Evolutionary conservation across 2,329 filamentous ascomycete genomes (phyloP).

Genomic region (Hypoxylon sp.): DNA sequence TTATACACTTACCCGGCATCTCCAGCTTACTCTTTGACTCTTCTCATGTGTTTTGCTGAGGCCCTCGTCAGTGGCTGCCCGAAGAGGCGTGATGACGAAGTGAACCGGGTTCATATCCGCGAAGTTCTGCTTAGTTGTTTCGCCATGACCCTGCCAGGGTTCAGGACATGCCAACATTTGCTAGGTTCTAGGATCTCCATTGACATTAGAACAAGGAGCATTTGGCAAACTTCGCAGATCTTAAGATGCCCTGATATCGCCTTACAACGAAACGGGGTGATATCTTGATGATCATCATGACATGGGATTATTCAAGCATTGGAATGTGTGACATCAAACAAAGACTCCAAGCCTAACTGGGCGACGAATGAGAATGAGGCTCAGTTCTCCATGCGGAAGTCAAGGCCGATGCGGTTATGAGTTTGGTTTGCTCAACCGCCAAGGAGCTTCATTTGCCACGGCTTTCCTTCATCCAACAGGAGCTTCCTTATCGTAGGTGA

Average conservation of each 20-base stretch:
- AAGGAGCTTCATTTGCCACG: conserved; percentile 24
- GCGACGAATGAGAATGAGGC: conserved; percentile 29
- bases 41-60: background rate
- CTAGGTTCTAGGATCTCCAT: conserved; percentile 23
- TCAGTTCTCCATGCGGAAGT: conserved; percentile 34
- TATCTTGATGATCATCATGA: conserved; percentile 31
- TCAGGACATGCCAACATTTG: background rate
- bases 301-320: conserved; percentile 21
- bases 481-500: conserved; percentile 3
- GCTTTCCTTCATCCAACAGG: conserved; percentile 14
- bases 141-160: conserved; percentile 12
- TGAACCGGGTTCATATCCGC: conserved; percentile 10
- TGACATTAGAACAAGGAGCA: conserved; percentile 23
- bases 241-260: conserved; percentile 38
- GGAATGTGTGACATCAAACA: conserved; percentile 34
- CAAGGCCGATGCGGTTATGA: conserved; percentile 25
- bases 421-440: conserved; percentile 17
- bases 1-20: conserved; percentile 31
- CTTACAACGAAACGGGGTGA: conserved; percentile 25
- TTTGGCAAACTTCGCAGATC: conserved; percentile 26
- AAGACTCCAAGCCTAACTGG: conserved; percentile 11
- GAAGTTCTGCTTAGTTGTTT: conserved; percentile 21
- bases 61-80: conserved; percentile 15
- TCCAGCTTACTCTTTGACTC: background rate
- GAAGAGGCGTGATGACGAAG: conserved; percentile 28